Evolutionary conservation across 768 basidiomycete genomes (phyloP), one percentile per base, ranked within the genome.

Genomic region (Boletus sp.): DNA sequence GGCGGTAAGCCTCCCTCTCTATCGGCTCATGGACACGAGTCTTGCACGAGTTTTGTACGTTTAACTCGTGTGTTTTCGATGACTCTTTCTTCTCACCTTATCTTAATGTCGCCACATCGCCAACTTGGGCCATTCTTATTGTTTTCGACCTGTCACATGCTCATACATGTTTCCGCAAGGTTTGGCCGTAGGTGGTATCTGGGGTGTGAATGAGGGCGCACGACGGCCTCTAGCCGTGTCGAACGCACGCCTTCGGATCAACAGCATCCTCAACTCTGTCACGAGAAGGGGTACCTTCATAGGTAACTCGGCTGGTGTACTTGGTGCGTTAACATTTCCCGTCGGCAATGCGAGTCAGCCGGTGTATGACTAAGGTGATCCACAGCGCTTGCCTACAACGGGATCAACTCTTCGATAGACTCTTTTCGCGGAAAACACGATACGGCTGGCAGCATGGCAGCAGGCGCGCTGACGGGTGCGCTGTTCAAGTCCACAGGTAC

Each of bases 231-330:
- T 93, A 72, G 91, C 90, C 69, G 87, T 91, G 58, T 87, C 87
- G 55, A 93, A 90, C 73, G 71, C 84, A 54, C 81, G 93, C 65
- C 76, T 99, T 71, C 87, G 97, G 79, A 87, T 98, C 77, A 99
- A 98, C 75, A 95, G 93, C 71, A 76, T 99, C 57, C 82, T 99
- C 62, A 99, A 98, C 80, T 90, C 93, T 69, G 85, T 96, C 71
- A 98, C 97, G 57, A 79, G 96, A 75, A 83, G 97, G 75, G 97
- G 97, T 32, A 96, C 93, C 43, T 97, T 96, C 75, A 87, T 97
- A 74, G 97, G 94, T 67, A 99, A 98, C 79, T 97, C 93, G 67
- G 91, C 95, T 70, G 97, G 97, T 71, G 91, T 98, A 58, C 79
- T 98, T 59, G 97, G 97, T 98, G 66, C 73, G 90, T 82, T 70